Evolutionary conservation across 1,284 basidiomycete genomes (phyloP).

Genomic region (Lignosus rhinocerotis): DNA sequence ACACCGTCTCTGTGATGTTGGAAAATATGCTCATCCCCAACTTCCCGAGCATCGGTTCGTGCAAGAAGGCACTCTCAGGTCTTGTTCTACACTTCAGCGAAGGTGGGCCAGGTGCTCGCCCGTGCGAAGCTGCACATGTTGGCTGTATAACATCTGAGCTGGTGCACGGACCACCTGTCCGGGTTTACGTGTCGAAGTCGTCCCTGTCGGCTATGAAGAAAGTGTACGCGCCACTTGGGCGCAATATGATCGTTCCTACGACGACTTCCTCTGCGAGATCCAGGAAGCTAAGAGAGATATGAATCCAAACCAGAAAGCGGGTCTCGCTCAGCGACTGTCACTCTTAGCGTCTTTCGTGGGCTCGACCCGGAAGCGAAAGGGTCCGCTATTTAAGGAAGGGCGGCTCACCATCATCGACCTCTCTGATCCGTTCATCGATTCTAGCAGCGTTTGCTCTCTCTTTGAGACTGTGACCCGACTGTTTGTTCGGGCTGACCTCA

Average conservation of each 20-base stretch:
- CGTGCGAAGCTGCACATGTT: constrained; percentile 67
- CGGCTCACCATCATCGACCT: constrained; percentile 67
- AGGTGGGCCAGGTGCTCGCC: constrained; percentile 53
- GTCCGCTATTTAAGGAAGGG: constrained; percentile 48
- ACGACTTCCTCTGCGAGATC: constrained; percentile 48
- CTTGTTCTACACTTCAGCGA: constrained; percentile 72
- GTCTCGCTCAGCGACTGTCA: constrained; percentile 59
- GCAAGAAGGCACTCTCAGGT: constrained; percentile 56
- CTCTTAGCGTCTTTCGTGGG: constrained; percentile 54
- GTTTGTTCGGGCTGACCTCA: constrained; percentile 62
- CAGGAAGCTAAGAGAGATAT: constrained; percentile 49
- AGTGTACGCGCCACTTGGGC: constrained; percentile 55
- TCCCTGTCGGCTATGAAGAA: constrained; percentile 59
- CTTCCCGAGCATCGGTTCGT: constrained; percentile 46
- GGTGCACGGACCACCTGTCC: constrained; percentile 48
- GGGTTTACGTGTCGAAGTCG: constrained; percentile 63
- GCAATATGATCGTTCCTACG: constrained; percentile 46
- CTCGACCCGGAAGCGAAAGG: constrained; percentile 21
- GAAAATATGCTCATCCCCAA: constrained; percentile 67
- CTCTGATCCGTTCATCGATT: constrained; percentile 72
- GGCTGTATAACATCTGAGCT: constrained; percentile 39
- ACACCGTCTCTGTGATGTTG: constrained; percentile 63
- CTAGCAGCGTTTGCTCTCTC: constrained; percentile 61
- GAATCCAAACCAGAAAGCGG: constrained; percentile 50
- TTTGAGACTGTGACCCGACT: constrained; percentile 69